phyloP scores from a whole-genome alignment of 257 asterid species.

The Ehretia macrophylla region DNA sequence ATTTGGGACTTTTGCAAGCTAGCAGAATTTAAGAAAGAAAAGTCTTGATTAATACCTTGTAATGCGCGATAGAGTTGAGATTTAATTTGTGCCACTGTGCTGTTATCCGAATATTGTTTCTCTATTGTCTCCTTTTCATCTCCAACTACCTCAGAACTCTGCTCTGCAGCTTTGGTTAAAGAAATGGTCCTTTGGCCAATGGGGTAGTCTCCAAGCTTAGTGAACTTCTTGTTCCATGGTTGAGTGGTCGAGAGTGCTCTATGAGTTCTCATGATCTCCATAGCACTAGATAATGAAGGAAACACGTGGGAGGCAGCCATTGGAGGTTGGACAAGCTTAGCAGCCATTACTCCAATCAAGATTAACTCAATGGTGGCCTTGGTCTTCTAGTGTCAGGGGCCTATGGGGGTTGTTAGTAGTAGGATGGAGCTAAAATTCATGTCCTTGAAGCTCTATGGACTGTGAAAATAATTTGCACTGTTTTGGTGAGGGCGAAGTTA shows the following conservation, averaged over 20 bases:
- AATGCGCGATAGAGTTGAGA: slow-evolving; percentile 42
- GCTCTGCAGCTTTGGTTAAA: slow-evolving; percentile 36
- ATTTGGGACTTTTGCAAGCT: no score
- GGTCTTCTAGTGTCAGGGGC: neutral
- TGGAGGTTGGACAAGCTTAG: slow-evolving; percentile 49
- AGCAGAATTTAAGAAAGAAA: no score
- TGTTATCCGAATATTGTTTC: no score
- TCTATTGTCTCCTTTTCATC: slow-evolving; percentile 18
- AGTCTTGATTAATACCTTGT: slow-evolving; percentile 36
- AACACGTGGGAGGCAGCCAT: slow-evolving; percentile 36
- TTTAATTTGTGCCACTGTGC: slow-evolving; percentile 39
- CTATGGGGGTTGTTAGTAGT: no score
- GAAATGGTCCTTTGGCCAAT: slow-evolving; percentile 7
- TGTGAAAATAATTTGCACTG: no score
- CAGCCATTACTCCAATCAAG: slow-evolving; percentile 32
- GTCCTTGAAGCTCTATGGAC: no score
- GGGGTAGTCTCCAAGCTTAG: slow-evolving; percentile 29
- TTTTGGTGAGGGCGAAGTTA: no score
- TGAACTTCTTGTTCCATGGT: slow-evolving; percentile 14
- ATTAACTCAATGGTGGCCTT: neutral
- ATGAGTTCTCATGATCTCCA: slow-evolving; percentile 28
- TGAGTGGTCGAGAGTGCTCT: slow-evolving; percentile 29
- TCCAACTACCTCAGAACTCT: slow-evolving; percentile 27
- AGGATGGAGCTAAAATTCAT: no score
- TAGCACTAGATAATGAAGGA: slow-evolving; percentile 33